A percentile compares a stretch with the other conserved stretches of the same genome.
Evolutionary conservation across 441 rosid species (phyloP).

Genomic region (Gossypium armourianum): DNA sequence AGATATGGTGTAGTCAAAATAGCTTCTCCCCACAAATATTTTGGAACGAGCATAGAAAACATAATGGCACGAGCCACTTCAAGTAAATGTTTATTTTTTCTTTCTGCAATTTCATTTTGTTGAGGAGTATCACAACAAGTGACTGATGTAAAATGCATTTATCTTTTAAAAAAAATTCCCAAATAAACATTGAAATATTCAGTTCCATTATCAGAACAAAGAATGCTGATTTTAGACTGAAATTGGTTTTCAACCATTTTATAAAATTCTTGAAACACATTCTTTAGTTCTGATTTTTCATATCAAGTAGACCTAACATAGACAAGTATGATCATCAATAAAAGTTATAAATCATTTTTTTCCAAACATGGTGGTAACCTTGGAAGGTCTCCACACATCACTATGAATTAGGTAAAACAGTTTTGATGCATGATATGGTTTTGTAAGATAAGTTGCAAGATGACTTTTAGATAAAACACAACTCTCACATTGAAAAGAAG

Average conservation of each 20-base stretch:
- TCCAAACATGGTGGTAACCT: background rate
- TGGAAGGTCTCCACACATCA: background rate
- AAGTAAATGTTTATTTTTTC: too few relatives aligned
- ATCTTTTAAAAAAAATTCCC: too few relatives aligned
- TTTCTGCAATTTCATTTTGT: too few relatives aligned
- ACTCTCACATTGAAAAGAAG: background rate
- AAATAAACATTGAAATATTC: too few relatives aligned
- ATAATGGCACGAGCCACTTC: too few relatives aligned
- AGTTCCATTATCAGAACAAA: background rate
- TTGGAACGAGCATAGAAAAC: too few relatives aligned
- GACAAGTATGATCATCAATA: background rate
- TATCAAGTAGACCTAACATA: background rate
- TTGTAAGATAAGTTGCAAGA: background rate
- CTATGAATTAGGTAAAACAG: too few relatives aligned
- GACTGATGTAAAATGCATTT: too few relatives aligned
- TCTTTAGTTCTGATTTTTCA: background rate
- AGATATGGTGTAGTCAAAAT: too few relatives aligned
- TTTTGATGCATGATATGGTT: background rate
- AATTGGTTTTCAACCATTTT: background rate
- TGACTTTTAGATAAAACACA: background rate
- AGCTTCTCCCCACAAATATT: too few relatives aligned
- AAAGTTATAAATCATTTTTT: background rate
- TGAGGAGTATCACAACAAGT: too few relatives aligned
- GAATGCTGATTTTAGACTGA: background rate
- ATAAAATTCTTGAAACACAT: background rate